A percentile compares a stretch with the other conserved stretches of the same genome.
These are phyloP conservation scores for Apiospora aurea DNA, from an alignment of 2,329 filamentous ascomycete genomes.

Conservation along the genomic window DNA sequence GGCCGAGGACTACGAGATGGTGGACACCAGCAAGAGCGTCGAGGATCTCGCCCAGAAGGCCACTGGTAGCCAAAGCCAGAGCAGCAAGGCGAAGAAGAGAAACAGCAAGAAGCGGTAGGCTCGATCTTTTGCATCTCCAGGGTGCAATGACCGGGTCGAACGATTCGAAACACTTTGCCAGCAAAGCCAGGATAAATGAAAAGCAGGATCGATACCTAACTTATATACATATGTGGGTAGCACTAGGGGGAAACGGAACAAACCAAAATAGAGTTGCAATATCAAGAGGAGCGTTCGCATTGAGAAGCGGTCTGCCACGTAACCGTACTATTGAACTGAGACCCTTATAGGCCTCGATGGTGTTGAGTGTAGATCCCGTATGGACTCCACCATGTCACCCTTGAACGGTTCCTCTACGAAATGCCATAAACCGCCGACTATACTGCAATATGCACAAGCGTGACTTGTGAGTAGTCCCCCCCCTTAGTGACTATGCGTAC, in stretches of 20 bases:
- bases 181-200: not conserved
- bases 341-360: not conserved
- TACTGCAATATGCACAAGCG: not conserved
- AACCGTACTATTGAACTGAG: not conserved
- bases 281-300: not conserved
- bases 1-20: conserved; percentile 67
- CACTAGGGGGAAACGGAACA: not conserved
- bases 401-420: not conserved
- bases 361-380: not conserved
- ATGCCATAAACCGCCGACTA: not conserved
- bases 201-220: not conserved
- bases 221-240: conserved; percentile 1
- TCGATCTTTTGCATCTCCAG: not conserved
- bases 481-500: not conserved
- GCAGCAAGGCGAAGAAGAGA: conserved; percentile 57
- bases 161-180: not conserved
- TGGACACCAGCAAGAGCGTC: conserved; percentile 61
- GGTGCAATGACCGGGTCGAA: not conserved
- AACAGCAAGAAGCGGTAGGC: conserved; percentile 62
- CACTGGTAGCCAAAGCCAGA: conserved; percentile 53
- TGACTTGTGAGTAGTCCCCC: not conserved
- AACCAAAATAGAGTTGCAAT: not conserved
- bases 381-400: not conserved
- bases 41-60: conserved; percentile 62
- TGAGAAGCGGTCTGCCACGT: not conserved